phyloP scores from a whole-genome alignment of 805 yeast species.

The Candida loeiensis region DNA sequence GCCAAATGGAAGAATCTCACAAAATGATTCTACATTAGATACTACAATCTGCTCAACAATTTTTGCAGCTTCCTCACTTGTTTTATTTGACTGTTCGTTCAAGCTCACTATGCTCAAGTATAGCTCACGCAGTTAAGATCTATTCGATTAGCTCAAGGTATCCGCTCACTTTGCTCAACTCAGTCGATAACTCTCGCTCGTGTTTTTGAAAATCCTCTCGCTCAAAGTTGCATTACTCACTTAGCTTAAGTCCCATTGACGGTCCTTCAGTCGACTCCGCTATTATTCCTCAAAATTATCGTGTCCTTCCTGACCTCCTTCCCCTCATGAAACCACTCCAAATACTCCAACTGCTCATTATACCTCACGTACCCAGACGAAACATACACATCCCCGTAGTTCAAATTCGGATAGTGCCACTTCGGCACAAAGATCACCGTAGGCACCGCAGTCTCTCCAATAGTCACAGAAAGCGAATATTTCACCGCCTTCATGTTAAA shows the following conservation, averaged over 20 bases:
- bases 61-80: too few species aligned
- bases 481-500: slow-evolving; percentile 52
- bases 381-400: slow-evolving; percentile 46
- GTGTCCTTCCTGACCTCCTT: slow-evolving; percentile 27
- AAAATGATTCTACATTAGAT: neutral
- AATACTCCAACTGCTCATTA: slow-evolving; percentile 48
- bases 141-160: too few species aligned
- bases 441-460: slow-evolving; percentile 33
- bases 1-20: neutral
- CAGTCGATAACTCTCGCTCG: too few species aligned
- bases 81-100: too few species aligned
- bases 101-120: too few species aligned
- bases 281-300: slow-evolving; percentile 34
- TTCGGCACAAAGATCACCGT: slow-evolving; percentile 68
- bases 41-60: too few species aligned
- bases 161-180: too few species aligned
- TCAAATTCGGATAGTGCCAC: slow-evolving; percentile 59
- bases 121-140: too few species aligned
- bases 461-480: slow-evolving; percentile 47
- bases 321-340: slow-evolving; percentile 84
- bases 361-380: slow-evolving; percentile 56
- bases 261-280: slow-evolving; percentile 20
- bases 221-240: too few species aligned
- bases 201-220: too few species aligned
- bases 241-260: too few species aligned